These are phyloP conservation scores for Neonectria sp. DNA, from an alignment of 2,329 filamentous ascomycete species.

Conservation along the genomic window DNA sequence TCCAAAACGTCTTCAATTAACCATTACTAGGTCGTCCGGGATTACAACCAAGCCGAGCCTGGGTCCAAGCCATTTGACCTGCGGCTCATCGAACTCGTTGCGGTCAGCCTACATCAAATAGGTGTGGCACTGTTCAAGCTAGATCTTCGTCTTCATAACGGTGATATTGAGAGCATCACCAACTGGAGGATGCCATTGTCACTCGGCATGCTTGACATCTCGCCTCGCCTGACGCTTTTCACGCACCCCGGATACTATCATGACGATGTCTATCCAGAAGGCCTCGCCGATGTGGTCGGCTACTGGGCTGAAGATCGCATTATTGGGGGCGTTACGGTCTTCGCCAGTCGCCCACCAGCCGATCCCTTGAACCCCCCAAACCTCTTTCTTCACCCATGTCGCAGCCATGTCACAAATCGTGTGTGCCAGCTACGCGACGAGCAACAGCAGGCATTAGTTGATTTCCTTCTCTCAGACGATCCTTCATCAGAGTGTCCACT, in stretches of 20 bases:
- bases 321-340: slow-evolving; percentile 1
- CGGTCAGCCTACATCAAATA: neutral
- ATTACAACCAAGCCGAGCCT: neutral
- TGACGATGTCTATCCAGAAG: slow-evolving; percentile 4
- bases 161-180: neutral
- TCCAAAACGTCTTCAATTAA: neutral
- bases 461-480: neutral
- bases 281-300: neutral
- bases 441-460: neutral
- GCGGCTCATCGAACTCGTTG: neutral
- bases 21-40: neutral
- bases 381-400: neutral
- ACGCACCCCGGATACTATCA: neutral
- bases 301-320: slow-evolving; percentile 7
- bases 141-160: neutral
- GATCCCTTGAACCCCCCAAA: neutral
- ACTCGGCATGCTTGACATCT: neutral
- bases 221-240: slow-evolving; percentile 1
- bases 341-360: neutral
- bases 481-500: neutral
- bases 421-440: neutral
- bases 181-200: neutral
- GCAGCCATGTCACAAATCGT: neutral
- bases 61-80: neutral
- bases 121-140: neutral